Evolutionary conservation across 2,329 filamentous ascomycete genomes (phyloP), one percentile per base, ranked within the genome.

Genomic region (Colletotrichum costaricense): DNA sequence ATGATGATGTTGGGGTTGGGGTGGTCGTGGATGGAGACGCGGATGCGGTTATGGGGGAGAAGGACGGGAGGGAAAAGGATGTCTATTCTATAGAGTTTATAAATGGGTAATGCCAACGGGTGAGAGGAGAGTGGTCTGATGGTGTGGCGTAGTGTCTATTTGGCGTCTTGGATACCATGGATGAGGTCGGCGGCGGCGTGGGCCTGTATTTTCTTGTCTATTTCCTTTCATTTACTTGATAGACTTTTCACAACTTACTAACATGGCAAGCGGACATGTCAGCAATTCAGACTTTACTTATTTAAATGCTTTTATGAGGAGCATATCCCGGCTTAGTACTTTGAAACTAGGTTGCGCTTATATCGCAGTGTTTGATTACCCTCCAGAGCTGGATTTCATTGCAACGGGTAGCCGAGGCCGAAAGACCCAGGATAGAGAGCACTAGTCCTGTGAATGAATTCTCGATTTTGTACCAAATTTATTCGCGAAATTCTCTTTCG

Each of bases 1-100:
- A 82, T 0, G 86, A 87, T 0, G 84, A 87, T 0, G 85, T 86
- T 1, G 81, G 78, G 0, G 54, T 52, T 46, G 84, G 87, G 0
- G 85, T 86, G 2, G 81, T 78, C 1, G 54, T 57, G 46, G 84
- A 87, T 0, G 85, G 86, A 33, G 33, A 33, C 5, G 4, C 33
- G 3, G 81, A 79, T 42, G 52, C 63, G 58, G 35, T 26, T 59
- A 63, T 72, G 67, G 73, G 33, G 24, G 65, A 77, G 8, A 64
- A 73, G 12, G 72, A 72, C 12, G 63, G 33, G n/a, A 52, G 60
- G 56, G 71, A 73, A 9, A 73, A 73, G 24, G 67, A 71, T 5
- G 58, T 73, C 14, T 73, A 73, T 12, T 56, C 33, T 16, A 70
- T 73, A 49, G 71, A 56, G 2, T 70, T 70, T 57, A 56, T 67